Evolutionary conservation across 164 flowering plant genomes (phyloP).

Genomic region (Piper betle): DNA sequence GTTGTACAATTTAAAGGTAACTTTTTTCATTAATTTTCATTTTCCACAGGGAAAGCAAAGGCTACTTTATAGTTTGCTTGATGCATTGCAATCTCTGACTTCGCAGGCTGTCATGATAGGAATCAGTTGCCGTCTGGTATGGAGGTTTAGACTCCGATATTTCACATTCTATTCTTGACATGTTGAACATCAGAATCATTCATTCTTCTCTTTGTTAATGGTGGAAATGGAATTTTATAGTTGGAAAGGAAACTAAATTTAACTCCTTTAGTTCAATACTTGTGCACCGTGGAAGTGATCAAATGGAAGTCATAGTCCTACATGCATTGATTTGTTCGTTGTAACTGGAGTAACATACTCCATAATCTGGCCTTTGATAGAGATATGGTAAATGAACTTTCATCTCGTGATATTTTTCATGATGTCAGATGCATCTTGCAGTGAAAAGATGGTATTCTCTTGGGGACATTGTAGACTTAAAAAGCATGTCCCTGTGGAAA

Average conservation of each 20-base stretch:
- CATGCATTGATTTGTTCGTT: too few species aligned
- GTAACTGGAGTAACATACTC: too few species aligned
- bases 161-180: neutral
- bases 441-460: neutral
- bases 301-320: neutral
- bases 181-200: too few species aligned
- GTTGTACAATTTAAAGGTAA: neutral
- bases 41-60: conserved; percentile 81
- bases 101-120: conserved; percentile 98
- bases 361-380: too few species aligned
- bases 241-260: neutral
- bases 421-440: neutral
- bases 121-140: conserved; percentile 83
- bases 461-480: too few species aligned
- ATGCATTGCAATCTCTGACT: conserved; percentile 91
- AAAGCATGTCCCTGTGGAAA: too few species aligned
- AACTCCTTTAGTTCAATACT: neutral
- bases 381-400: too few species aligned
- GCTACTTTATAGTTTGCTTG: conserved; percentile 81
- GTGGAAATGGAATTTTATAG: too few species aligned
- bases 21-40: neutral
- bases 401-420: too few species aligned
- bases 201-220: too few species aligned
- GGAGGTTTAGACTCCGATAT: neutral
- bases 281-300: too few species aligned